Conservation (phyloP, 2,329 filamentous ascomycete genomes). For the Pyrenophora teres region DNA sequence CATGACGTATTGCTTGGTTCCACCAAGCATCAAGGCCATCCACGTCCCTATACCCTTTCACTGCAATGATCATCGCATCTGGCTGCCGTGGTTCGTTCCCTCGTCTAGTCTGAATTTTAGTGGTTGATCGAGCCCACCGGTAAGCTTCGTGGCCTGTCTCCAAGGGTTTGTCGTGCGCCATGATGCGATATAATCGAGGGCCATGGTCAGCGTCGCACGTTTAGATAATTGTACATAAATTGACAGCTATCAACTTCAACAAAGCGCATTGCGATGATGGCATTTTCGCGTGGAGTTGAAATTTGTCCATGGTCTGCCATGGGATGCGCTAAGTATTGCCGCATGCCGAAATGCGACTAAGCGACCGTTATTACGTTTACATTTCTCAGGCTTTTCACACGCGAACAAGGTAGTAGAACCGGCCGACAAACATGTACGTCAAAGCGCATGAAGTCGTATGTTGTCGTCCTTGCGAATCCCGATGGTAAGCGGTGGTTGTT, state of each 20-base stretch:
- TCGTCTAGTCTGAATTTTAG: slow-evolving; percentile 1
- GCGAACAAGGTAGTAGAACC: slow-evolving; percentile 8
- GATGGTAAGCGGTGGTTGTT: slow-evolving; percentile 9
- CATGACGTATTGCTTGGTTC: slow-evolving; percentile 20
- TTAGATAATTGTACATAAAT: too few species aligned
- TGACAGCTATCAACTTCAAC: neutral
- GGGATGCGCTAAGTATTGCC: slow-evolving; percentile 5
- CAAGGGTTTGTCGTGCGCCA: too few species aligned
- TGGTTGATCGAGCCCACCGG: neutral
- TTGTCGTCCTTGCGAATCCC: slow-evolving; percentile 1
- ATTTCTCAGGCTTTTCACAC: slow-evolving; percentile 8
- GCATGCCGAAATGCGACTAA: slow-evolving; percentile 10
- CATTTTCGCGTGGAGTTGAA: neutral
- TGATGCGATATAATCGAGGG: too few species aligned
- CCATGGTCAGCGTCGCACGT: neutral
- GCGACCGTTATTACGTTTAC: slow-evolving; percentile 13
- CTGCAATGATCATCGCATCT: slow-evolving; percentile 18
- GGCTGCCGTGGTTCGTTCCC: slow-evolving; percentile 14
- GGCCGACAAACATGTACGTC: neutral
- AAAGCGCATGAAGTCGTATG: neutral
- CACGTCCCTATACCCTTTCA: slow-evolving; percentile 5
- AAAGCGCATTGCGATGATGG: neutral
- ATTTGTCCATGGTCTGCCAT: slow-evolving; percentile 1
- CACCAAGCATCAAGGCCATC: slow-evolving; percentile 2
- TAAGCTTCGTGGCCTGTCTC: neutral